A percentile compares a stretch with the other conserved stretches of the same genome.
Evolutionary conservation across 2,329 filamentous ascomycete species (phyloP).

Genomic region (Pleurostoma richardsiae): DNA sequence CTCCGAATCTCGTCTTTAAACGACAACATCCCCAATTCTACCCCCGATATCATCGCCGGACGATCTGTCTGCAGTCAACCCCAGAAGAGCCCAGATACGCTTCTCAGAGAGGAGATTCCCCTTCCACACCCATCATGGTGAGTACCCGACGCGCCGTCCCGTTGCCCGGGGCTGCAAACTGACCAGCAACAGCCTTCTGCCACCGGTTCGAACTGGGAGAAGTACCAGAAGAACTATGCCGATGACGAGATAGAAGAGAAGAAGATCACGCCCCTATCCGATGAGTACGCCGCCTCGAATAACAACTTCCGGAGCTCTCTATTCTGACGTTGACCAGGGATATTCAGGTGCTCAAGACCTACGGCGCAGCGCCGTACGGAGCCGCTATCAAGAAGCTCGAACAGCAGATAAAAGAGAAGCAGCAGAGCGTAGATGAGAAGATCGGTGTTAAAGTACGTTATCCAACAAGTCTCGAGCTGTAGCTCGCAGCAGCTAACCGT

Average conservation of each 20-base stretch:
- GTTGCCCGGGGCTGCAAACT: conserved; percentile 15
- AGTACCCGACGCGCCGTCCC: conserved; percentile 11
- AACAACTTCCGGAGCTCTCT: conserved; percentile 14
- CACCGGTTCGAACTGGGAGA: conserved; percentile 94
- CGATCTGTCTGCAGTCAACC: too few species aligned
- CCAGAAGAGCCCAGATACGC: too few species aligned
- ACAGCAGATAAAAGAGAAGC: conserved; percentile 99
- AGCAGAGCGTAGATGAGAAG: conserved; percentile 97
- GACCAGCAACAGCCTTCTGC: conserved; percentile 74
- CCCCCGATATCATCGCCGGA: too few species aligned
- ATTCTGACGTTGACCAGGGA: conserved; percentile 57
- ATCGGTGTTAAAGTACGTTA: conserved; percentile 71
- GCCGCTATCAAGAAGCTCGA: conserved; percentile 93
- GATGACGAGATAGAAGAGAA: conserved; percentile 98
- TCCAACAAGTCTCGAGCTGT: background rate
- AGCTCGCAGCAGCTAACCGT: conserved; percentile 12
- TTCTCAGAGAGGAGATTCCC: background rate
- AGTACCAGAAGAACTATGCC: conserved; percentile 94
- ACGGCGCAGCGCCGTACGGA: conserved; percentile 93
- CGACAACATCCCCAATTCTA: too few species aligned
- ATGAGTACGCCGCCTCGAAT: conserved; percentile 65
- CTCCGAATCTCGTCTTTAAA: too few species aligned
- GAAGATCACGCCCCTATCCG: conserved; percentile 95
- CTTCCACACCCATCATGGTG: conserved; percentile 33
- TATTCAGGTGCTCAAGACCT: conserved; percentile 98